Conservation (phyloP, 1,284 basidiomycete species). For the Ustilago cynodontis region DNA sequence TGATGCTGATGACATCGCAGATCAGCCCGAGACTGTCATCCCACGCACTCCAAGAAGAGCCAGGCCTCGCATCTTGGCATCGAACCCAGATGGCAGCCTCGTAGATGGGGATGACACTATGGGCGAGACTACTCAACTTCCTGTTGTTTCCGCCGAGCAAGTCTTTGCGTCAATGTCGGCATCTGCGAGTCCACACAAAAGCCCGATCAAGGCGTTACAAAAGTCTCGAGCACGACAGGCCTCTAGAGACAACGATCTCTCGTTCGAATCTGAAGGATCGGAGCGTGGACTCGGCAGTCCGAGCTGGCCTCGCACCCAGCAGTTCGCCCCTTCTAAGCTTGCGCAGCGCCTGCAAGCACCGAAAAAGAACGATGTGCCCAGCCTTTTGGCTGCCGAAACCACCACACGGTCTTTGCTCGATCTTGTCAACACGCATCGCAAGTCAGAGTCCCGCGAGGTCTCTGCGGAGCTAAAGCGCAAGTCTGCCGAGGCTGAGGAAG, state of each 20-base stretch:
- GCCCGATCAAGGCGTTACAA: constrained; percentile 36
- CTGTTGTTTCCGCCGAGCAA: constrained; percentile 19
- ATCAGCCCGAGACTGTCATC: not conserved
- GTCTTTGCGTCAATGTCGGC: constrained; percentile 32
- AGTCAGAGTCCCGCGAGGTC: not conserved
- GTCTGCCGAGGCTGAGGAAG: constrained; percentile 4
- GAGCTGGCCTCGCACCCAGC: constrained; percentile 22
- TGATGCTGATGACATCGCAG: not conserved
- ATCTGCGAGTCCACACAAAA: constrained; percentile 22
- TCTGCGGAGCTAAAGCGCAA: constrained; percentile 28
- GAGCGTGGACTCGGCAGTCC: constrained; percentile 6
- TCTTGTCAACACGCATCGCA: constrained; percentile 13
- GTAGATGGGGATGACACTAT: not conserved
- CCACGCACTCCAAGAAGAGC: constrained; percentile 16
- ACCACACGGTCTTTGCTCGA: constrained; percentile 35
- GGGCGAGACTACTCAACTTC: constrained; percentile 14
- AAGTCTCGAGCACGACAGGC: constrained; percentile 26
- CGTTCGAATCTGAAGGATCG: not conserved
- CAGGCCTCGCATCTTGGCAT: not conserved
- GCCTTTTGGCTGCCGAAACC: constrained; percentile 32
- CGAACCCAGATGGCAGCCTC: not conserved
- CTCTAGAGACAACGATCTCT: constrained; percentile 9
- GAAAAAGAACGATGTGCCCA: not conserved
- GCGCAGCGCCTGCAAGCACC: constrained; percentile 16
- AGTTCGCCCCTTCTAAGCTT: constrained; percentile 39